Base-by-base conservation (phyloP, 1,284 basidiomycete species). In the Boletus smithii region DNA sequence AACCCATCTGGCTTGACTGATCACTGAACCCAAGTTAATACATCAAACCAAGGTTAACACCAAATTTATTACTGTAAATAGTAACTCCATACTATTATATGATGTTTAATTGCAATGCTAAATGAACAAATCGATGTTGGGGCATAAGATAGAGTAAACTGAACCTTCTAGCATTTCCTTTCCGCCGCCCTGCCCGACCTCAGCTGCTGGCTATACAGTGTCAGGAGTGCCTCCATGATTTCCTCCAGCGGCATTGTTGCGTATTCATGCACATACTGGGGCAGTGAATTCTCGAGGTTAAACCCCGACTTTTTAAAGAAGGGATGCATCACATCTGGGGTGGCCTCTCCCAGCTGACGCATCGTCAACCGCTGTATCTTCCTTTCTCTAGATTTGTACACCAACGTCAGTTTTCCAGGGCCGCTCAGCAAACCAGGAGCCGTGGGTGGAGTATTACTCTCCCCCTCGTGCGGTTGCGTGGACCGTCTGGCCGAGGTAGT, bases 261-360 rank as follows among this genome's bases (percentile, higher is more conserved):
- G 56, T 91, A 92, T 65, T 92, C 88, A 56, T 94, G 83, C 37
- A 92, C 87, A 58, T 90, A 90, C 53, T 87, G 84, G 1, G 91
- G 91, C 16, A 93, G 63, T 1, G 86, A 83, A 54, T 91, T 86
- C 60, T 88, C 85, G 38, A 91, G 69, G 55, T 81, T 89, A 66
- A 88, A 84, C 1, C 88, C 87, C 26, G 90, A 84, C 60, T 81
- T 87, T 59, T 89, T 88, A 68, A 89, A 88, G 67, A 89, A 88
- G 32, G 89, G 80, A 71, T 87, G 85, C 88, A 85, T 90, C 9
- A 91, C 87, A 59, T 91, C 88, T 2, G 88, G 88, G 1, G 91
- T 92, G 13, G 86, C 88, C 63, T 92, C 88, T 29, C 91, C 91
- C 8, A 94, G 72, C 61, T 91, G 87, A 38, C 85, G 79, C 76